Base-by-base conservation (phyloP, 139 green algal genomes). In the Micromonas pusilla region DNA sequence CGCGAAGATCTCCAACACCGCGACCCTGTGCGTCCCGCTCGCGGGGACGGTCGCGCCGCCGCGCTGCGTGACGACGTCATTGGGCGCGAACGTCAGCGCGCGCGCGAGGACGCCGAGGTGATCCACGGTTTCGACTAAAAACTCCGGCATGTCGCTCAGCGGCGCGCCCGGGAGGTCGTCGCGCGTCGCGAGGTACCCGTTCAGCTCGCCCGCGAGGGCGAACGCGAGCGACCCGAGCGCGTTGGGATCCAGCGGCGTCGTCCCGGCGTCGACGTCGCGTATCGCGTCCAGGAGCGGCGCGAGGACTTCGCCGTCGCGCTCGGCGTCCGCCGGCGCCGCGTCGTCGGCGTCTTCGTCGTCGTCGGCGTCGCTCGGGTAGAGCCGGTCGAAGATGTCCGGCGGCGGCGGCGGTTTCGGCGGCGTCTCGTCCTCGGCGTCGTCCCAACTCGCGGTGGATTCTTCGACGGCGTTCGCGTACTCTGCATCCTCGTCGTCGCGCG, bases 61-160 rank as follows among this genome's bases (percentile, higher is more conserved):
- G 13, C 63, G 28, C 3, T 32, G 63, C 5, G 28, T 70, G 31
- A 34, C 23, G 28, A 34, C 63, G 28, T 23, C 20, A 20, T 34
- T 25, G 21, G 63, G 63, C 28, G 28, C 63, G 31, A 70, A 25
- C 63, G 63, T 34, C 63, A 70, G 32, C 6, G 63, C 63, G 28
- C 31, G 28, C 1, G 63, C 63, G 20, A 70, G 32, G 21, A 34
- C 26, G 21, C 21, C 20, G 28, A 70, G 31, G 21, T 31, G 21
- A 16, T 70, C 31, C 63, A 34, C 63, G 1, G 63, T 25, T 1
- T 39, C 23, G 20, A 23, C 16, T 1, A 70, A 21, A 25, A 32
- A 70, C 63, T 37, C 31, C 21, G 63, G 63, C 20, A 70, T 23
- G 20, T 70, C 63, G 3, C 31, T 16, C n/a, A 70, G 83, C 63